These are phyloP conservation scores for Fraxinus angustifolia DNA, from an alignment of 305 asterid genomes.

Conservation along the genomic window DNA sequence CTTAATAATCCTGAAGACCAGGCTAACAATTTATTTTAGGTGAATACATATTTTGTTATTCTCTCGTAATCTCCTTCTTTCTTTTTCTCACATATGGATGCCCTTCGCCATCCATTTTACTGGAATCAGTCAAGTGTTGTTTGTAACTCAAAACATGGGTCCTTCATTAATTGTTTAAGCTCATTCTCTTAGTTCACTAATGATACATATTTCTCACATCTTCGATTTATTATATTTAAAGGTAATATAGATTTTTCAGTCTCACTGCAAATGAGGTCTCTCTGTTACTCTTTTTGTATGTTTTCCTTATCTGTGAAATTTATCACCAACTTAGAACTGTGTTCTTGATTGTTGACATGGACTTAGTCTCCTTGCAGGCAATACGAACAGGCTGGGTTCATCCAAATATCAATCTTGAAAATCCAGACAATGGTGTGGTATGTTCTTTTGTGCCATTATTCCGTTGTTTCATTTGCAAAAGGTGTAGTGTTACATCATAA, in stretches of 20 bases:
- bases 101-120: neutral
- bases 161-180: neutral
- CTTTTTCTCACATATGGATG: neutral
- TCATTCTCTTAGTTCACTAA: neutral
- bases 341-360: neutral
- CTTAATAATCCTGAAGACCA: neutral
- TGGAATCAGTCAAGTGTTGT: neutral
- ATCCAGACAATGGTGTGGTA: conserved; percentile 54
- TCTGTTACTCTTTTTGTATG: neutral
- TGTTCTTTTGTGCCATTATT: conserved; percentile 8
- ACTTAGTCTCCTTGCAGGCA: conserved; percentile 33
- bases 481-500: neutral
- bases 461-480: neutral
- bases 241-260: neutral
- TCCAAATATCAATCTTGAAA: conserved; percentile 53
- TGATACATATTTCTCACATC: neutral
- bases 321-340: neutral
- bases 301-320: neutral
- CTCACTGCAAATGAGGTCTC: neutral
- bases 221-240: neutral
- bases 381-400: conserved; percentile 57
- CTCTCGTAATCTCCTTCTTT: neutral
- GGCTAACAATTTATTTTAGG: neutral
- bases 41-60: neutral
- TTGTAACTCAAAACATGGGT: neutral